phyloP scores from a whole-genome alignment of 2,329 filamentous ascomycete genomes.

The Grosmannia serpens region DNA sequence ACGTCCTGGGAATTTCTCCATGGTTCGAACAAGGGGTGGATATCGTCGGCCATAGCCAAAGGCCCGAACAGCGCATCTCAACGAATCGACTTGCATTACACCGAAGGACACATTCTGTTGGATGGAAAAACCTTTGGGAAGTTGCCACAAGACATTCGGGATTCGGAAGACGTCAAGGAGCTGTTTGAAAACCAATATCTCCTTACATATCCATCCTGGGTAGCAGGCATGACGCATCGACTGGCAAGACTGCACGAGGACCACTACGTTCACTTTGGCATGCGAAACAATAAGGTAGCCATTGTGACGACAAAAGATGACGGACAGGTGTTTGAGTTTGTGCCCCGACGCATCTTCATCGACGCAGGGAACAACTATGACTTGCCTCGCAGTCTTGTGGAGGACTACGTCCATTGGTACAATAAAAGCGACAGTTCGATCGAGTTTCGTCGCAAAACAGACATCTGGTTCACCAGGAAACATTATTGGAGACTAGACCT shows the following conservation, averaged over 20 bases:
- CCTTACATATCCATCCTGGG: constrained; percentile 36
- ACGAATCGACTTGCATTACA: constrained; percentile 22
- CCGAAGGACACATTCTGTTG: constrained; percentile 24
- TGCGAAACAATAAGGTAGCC: constrained; percentile 25
- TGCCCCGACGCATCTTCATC: constrained; percentile 7
- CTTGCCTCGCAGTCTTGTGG: constrained; percentile 37
- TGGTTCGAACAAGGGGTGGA: constrained; percentile 1
- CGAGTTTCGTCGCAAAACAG: constrained; percentile 31
- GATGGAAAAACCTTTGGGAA: constrained; percentile 26
- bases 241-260: constrained; percentile 21
- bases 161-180: constrained; percentile 28
- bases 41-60: background rate
- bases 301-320: constrained; percentile 18
- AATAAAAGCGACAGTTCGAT: constrained; percentile 28
- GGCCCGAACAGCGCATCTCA: constrained; percentile 4
- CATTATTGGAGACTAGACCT: constrained; percentile 25
- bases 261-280: constrained; percentile 43
- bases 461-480: constrained; percentile 14
- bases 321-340: background rate
- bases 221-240: constrained; percentile 41
- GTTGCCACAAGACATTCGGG: constrained; percentile 38
- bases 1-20: background rate
- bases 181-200: constrained; percentile 44
- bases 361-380: constrained; percentile 28
- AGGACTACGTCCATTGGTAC: constrained; percentile 49